Conservation (phyloP, 257 asterid genomes). For the Thymus quinquecostatus region DNA sequence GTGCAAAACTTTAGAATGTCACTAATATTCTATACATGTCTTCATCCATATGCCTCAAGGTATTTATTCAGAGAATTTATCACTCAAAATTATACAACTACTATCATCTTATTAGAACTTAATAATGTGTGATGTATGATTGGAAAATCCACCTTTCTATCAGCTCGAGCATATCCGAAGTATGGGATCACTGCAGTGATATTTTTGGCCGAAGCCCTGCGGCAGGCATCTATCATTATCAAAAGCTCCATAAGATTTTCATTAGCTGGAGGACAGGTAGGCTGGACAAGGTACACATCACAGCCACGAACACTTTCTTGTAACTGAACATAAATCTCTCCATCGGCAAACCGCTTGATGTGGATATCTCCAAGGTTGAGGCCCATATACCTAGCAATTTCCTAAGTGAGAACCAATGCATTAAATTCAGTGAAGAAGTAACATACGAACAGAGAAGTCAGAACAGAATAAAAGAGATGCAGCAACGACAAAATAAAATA, state of each 20-base stretch:
- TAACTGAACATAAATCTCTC: constrained; percentile 90
- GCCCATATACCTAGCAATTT: constrained; percentile 95
- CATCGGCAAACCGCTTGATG: constrained; percentile 87
- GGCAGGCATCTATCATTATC: constrained; percentile 92
- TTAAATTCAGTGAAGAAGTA: constrained; percentile 26
- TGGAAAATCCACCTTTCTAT: constrained; percentile 64
- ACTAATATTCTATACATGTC: not conserved
- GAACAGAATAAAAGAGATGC: constrained; percentile 5
- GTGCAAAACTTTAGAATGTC: constrained; percentile 1
- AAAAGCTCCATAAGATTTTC: constrained; percentile 95
- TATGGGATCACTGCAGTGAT: constrained; percentile 89
- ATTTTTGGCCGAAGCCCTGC: constrained; percentile 91
- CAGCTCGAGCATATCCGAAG: constrained; percentile 96
- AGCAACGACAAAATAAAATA: constrained; percentile 11
- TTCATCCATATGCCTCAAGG: not conserved
- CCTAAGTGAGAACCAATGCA: constrained; percentile 45
- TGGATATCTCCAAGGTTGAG: constrained; percentile 67
- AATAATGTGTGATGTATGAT: constrained; percentile 13
- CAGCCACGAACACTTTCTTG: constrained; percentile 98
- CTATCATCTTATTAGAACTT: constrained; percentile 7
- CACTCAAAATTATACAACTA: constrained; percentile 4
- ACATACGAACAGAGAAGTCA: not conserved
- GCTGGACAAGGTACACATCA: constrained; percentile 79
- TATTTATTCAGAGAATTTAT: not conserved
- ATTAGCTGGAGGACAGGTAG: constrained; percentile 89